Conservation (phyloP, 2,329 filamentous ascomycete species). For the Fusarium sarcochroum region DNA sequence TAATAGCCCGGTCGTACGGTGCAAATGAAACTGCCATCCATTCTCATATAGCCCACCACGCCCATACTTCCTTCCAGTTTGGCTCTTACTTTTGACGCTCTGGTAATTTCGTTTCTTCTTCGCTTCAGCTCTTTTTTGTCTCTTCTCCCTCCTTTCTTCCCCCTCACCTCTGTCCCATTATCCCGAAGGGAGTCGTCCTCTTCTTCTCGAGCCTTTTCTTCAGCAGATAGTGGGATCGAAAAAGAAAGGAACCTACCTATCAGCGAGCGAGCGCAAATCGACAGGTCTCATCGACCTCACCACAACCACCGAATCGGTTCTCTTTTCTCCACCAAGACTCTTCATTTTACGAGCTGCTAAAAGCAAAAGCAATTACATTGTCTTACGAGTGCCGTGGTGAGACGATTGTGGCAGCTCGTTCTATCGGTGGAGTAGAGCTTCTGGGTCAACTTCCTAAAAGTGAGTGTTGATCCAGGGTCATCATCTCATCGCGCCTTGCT, state of each 20-base stretch:
- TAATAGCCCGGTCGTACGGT: constrained; percentile 47
- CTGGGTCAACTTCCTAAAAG: constrained; percentile 37
- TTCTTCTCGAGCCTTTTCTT: constrained; percentile 7
- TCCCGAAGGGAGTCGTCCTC: constrained; percentile 3
- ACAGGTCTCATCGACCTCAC: constrained; percentile 26
- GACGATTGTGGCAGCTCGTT: constrained; percentile 44
- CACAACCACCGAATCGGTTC: constrained; percentile 18
- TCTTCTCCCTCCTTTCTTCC: constrained; percentile 9
- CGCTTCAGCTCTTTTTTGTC: constrained; percentile 31
- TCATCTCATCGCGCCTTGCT: constrained; percentile 45
- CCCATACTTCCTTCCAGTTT: constrained; percentile 37
- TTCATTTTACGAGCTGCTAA: constrained; percentile 40
- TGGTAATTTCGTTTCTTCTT: constrained; percentile 43
- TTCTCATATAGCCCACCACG: constrained; percentile 47
- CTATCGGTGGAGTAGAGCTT: constrained; percentile 37
- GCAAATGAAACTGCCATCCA: constrained; percentile 45
- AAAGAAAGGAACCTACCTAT: constrained; percentile 29
- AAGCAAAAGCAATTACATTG: constrained; percentile 47
- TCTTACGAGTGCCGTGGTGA: constrained; percentile 41
- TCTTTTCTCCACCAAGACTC: constrained; percentile 28
- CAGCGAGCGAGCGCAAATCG: constrained; percentile 36
- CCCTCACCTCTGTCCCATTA: constrained; percentile 7
- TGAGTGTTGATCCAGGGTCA: constrained; percentile 44
- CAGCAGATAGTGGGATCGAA: constrained; percentile 27
- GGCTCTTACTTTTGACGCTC: constrained; percentile 40